phyloP scores from a whole-genome alignment of 208 protist species.

The Crithidia brevicula region DNA sequence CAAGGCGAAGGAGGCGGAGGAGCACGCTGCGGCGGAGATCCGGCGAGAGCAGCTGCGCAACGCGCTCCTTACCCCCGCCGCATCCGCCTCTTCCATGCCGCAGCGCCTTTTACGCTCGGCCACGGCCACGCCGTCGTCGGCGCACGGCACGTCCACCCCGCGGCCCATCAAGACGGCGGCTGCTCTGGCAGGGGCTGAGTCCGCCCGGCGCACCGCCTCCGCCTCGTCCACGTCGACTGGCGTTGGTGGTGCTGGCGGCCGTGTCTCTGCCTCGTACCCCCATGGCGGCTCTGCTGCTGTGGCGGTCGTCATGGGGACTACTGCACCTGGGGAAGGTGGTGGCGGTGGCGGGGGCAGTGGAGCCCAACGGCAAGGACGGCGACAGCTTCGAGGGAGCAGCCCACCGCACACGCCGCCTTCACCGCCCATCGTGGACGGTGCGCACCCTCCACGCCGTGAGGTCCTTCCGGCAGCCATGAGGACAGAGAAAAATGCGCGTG shows the following conservation, averaged over 20 bases:
- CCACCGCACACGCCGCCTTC: constrained; percentile 1
- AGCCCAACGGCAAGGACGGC: too few relatives aligned
- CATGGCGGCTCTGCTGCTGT: too few relatives aligned
- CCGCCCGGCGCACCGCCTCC: neutral
- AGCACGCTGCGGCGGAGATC: constrained; percentile 71
- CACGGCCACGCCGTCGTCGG: constrained; percentile 25
- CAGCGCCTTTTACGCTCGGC: constrained; percentile 11
- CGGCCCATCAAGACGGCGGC: neutral
- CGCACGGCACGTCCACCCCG: constrained; percentile 16
- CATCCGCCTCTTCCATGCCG: neutral
- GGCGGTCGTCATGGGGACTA: neutral
- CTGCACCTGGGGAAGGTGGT: neutral
- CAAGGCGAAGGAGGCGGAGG: constrained; percentile 84
- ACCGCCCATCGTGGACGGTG: neutral
- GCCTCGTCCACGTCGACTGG: neutral
- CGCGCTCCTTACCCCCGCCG: constrained; percentile 8
- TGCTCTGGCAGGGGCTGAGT: neutral
- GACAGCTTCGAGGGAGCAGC: neutral
- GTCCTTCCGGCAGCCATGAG: too few relatives aligned
- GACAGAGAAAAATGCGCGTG: too few relatives aligned
- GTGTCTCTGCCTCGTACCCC: too few relatives aligned
- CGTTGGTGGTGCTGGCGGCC: neutral
- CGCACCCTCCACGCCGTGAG: neutral
- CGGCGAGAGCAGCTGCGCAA: constrained; percentile 78
- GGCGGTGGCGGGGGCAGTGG: neutral